Evolutionary conservation across 2,329 filamentous ascomycete species (phyloP), one percentile per base, ranked within the genome.

Genomic region (Pyricularia sp.): DNA sequence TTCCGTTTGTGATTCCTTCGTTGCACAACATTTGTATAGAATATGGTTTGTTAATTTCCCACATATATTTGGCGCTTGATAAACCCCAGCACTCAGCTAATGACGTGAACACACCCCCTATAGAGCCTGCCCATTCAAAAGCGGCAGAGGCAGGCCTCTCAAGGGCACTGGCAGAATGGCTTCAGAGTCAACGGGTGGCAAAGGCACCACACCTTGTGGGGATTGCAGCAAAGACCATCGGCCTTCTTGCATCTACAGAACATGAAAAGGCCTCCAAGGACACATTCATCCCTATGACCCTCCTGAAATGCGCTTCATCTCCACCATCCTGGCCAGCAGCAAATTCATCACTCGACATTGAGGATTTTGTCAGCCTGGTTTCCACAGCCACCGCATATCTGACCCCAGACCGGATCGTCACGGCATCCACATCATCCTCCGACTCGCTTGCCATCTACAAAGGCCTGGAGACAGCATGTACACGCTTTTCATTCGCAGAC

Each of bases 1-100:
- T 85, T 8, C 73, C 77, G 0, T 83, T 84, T 70, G 78, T 78
- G 44, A 79, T 87, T 55, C 82, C 84, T 0, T 85, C 87, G 8
- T 73, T 88, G 4, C 86, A 82, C 72, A 88, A 88, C 70, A 78
- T 86, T 62, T 80, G 84, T 65, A 79, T 87, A 16, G 85, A 88
- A 70, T 87, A 86, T 70, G 83, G 84, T 87, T 71, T 74, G 78
- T 40, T 16, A 8, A 22, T 26, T 5, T 6, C n/a, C 12, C 28
- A 10, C 28, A 30, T 10, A 10, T 26, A 30, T 10, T 9, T 10
- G 2, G 13, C 22, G 4, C 5, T 28, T n/a, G 1, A 19, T n/a
- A n/a, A n/a, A 49, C 8, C 12, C 40, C 19, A 49, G 6, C 6
- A 49, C 40, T 6, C 12, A 22, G 5, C 12, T 26, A 8, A 33